phyloP scores from a whole-genome alignment of 371 early-diverging fungal species.

The Amoeboradix gromovi region DNA sequence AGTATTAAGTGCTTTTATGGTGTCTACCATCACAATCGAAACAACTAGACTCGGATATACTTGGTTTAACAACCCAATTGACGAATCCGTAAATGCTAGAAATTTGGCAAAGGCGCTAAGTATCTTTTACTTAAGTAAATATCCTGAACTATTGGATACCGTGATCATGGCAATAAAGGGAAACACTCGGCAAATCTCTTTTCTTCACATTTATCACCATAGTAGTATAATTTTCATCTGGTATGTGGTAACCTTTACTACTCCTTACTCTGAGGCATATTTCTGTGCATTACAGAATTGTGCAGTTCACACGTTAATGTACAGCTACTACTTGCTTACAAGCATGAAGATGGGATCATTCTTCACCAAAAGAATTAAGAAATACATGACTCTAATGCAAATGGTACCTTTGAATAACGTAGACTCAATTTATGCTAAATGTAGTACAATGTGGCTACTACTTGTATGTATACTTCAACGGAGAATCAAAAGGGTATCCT shows the following conservation, averaged over 20 bases:
- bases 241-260: constrained; percentile 24
- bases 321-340: constrained; percentile 58
- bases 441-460: neutral
- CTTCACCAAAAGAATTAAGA: no score
- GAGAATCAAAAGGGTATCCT: constrained; percentile 10
- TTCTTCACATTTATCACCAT: constrained; percentile 62
- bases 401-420: neutral
- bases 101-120: no score
- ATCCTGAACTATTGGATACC: no score
- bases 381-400: no score
- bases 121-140: no score
- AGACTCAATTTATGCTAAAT: neutral
- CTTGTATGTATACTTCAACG: neutral
- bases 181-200: constrained; percentile 33
- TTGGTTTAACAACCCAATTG: constrained; percentile 16
- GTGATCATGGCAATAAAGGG: constrained; percentile 48
- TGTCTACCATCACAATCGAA: no score
- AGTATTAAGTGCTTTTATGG: no score
- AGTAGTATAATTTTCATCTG: constrained; percentile 56
- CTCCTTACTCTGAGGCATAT: constrained; percentile 41
- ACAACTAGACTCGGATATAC: constrained; percentile 13
- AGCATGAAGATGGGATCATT: no score
- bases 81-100: constrained; percentile 4
- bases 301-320: constrained; percentile 68
- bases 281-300: constrained; percentile 62